A percentile compares a stretch with the other conserved stretches of the same genome.
These are phyloP conservation scores for Tephrocybe sp. DNA, from an alignment of 768 basidiomycete genomes.

Conservation along the genomic window DNA sequence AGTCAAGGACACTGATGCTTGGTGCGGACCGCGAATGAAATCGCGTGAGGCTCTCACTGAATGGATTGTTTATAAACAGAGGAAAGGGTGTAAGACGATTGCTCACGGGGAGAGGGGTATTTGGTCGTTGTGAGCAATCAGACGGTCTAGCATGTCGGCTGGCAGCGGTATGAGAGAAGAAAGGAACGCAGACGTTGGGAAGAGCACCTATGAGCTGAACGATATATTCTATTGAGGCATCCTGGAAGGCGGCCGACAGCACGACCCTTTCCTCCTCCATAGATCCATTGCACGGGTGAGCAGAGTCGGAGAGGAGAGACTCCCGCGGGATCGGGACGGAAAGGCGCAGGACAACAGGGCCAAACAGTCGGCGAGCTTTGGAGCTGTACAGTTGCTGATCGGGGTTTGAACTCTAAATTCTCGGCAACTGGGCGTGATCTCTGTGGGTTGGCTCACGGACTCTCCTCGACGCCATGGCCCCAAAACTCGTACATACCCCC, in stretches of 20 bases:
- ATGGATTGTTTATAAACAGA: slow-evolving; percentile 18
- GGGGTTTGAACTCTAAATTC: slow-evolving; percentile 53
- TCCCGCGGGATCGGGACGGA: slow-evolving; percentile 15
- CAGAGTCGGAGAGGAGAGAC: too few relatives aligned
- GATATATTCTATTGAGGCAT: slow-evolving; percentile 78
- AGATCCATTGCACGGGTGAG: slow-evolving; percentile 80
- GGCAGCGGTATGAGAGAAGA: slow-evolving; percentile 20
- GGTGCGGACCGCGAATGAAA: slow-evolving; percentile 96
- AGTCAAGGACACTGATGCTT: slow-evolving; percentile 84
- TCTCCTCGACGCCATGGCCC: slow-evolving; percentile 56
- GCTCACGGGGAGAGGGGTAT: slow-evolving; percentile 86
- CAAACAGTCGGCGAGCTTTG: slow-evolving; percentile 29
- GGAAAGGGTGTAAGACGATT: slow-evolving; percentile 15
- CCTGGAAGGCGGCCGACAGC: slow-evolving; percentile 82
- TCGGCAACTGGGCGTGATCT: slow-evolving; percentile 2
- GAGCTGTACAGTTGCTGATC: slow-evolving; percentile 57
- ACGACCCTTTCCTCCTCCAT: slow-evolving; percentile 79
- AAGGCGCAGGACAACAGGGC: slow-evolving; percentile 30
- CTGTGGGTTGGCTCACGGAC: slow-evolving; percentile 21
- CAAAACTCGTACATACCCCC: slow-evolving; percentile 68
- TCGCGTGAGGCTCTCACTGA: slow-evolving; percentile 85
- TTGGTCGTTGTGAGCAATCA: slow-evolving; percentile 94
- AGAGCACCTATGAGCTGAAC: slow-evolving; percentile 82
- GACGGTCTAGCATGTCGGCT: slow-evolving; percentile 96
- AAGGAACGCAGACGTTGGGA: slow-evolving; percentile 4